Conservation (phyloP, 1,284 basidiomycete genomes). For the Cryptococcus sp. region DNA sequence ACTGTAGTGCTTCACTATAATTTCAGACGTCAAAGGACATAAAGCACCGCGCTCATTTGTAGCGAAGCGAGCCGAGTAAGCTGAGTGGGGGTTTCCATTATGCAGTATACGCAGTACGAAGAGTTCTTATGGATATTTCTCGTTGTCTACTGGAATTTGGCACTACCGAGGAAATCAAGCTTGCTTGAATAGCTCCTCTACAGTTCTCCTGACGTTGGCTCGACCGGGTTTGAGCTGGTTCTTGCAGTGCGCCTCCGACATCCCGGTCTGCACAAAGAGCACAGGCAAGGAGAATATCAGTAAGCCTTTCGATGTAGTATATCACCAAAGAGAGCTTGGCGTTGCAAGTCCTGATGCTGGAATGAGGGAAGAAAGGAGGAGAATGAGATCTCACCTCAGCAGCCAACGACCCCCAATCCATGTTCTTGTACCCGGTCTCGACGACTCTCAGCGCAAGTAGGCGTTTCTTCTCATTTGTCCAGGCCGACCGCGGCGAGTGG, state of each 20-base stretch:
- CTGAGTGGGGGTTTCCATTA: too few species aligned
- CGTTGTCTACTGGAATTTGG: too few species aligned
- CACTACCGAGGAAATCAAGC: too few species aligned
- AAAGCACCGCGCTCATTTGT: too few species aligned
- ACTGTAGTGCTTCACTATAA: too few species aligned
- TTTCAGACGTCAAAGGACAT: too few species aligned
- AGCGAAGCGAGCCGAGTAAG: too few species aligned
- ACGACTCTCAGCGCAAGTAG: constrained; percentile 6
- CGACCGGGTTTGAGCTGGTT: background rate
- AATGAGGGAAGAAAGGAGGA: background rate
- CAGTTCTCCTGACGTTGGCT: constrained; percentile 11
- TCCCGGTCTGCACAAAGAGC: constrained; percentile 5
- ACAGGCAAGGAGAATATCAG: background rate
- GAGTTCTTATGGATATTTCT: too few species aligned
- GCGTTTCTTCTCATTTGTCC: constrained; percentile 16
- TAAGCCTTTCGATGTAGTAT: background rate
- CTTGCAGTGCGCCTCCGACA: background rate
- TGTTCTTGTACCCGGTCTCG: constrained; percentile 18
- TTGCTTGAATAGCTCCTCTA: constrained; percentile 8
- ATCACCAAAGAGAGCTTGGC: background rate
- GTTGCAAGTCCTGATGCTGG: background rate
- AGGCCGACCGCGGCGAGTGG: background rate
- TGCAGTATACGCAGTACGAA: too few species aligned
- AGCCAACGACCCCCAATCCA: constrained; percentile 17
- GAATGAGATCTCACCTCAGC: constrained; percentile 13